phyloP scores from a whole-genome alignment of 176 grass and related monocot species.

The Triticum monococcum region DNA sequence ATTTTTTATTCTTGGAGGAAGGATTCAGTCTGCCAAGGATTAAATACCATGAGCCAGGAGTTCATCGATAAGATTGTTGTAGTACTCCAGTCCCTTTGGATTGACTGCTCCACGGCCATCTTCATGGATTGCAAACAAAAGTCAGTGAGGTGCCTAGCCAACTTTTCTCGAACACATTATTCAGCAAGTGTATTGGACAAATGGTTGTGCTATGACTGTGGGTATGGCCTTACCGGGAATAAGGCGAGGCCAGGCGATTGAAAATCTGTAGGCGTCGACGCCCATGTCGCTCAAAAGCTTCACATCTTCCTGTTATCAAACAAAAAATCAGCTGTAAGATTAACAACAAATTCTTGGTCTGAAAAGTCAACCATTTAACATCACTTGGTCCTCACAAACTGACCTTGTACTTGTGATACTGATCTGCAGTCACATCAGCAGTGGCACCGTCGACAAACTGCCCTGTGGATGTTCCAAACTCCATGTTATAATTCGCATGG shows the following conservation, averaged over 20 bases:
- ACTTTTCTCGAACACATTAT: no score
- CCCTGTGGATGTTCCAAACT: slow-evolving; percentile 43
- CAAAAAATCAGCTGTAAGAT: no score
- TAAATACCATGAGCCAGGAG: slow-evolving; percentile 64
- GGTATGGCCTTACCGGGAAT: slow-evolving; percentile 56
- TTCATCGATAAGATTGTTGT: slow-evolving; percentile 87
- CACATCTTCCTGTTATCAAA: slow-evolving; percentile 67
- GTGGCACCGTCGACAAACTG: slow-evolving; percentile 42
- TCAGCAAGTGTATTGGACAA: no score
- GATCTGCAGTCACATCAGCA: slow-evolving; percentile 85
- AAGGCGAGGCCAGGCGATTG: slow-evolving; percentile 72
- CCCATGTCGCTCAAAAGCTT: slow-evolving; percentile 81
- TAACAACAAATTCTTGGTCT: background rate
- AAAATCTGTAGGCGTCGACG: slow-evolving; percentile 84
- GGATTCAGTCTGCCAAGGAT: background rate
- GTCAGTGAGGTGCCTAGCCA: background rate
- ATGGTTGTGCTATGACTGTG: background rate
- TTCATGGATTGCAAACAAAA: slow-evolving; percentile 30
- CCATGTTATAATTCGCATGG: background rate
- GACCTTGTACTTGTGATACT: slow-evolving; percentile 96
- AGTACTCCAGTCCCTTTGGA: slow-evolving; percentile 75
- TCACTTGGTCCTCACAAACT: background rate
- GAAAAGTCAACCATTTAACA: background rate
- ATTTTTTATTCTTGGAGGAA: background rate
- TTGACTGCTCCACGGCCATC: slow-evolving; percentile 82